phyloP scores from a whole-genome alignment of 805 yeast species.

The Metschnikowia picachoensis region DNA sequence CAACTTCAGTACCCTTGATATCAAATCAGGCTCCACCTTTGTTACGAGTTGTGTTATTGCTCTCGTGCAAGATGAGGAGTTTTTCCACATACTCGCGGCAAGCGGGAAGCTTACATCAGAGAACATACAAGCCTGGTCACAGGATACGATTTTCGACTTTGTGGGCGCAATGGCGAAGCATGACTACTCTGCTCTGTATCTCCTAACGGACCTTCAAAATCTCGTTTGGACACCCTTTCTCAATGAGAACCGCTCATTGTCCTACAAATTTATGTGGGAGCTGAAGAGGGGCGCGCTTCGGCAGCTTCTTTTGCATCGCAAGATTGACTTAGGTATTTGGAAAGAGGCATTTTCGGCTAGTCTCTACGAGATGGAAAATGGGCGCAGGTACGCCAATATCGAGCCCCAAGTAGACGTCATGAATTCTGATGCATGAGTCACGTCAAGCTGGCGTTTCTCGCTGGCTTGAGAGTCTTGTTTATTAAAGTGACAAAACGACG shows the following conservation, averaged over 20 bases:
- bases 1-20: slow-evolving; percentile 1
- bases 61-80: slow-evolving; percentile 4
- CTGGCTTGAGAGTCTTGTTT: too few relatives aligned
- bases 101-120: background rate
- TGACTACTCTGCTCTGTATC: slow-evolving; percentile 4
- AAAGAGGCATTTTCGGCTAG: background rate
- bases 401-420: slow-evolving; percentile 9
- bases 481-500: too few relatives aligned
- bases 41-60: background rate
- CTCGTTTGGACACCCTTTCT: slow-evolving; percentile 2
- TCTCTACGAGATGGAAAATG: slow-evolving; percentile 7
- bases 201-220: slow-evolving; percentile 3
- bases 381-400: background rate
- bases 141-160: background rate
- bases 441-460: too few relatives aligned
- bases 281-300: slow-evolving; percentile 1
- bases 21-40: background rate
- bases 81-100: slow-evolving; percentile 3
- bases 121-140: slow-evolving; percentile 1
- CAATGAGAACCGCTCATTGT: background rate
- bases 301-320: slow-evolving; percentile 1
- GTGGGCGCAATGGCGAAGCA: background rate
- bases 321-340: slow-evolving; percentile 11
- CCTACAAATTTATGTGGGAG: slow-evolving; percentile 2
- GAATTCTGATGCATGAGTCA: too few relatives aligned